Evolutionary conservation across 2,329 filamentous ascomycete species (phyloP).

Genomic region (Neonectria sp.): DNA sequence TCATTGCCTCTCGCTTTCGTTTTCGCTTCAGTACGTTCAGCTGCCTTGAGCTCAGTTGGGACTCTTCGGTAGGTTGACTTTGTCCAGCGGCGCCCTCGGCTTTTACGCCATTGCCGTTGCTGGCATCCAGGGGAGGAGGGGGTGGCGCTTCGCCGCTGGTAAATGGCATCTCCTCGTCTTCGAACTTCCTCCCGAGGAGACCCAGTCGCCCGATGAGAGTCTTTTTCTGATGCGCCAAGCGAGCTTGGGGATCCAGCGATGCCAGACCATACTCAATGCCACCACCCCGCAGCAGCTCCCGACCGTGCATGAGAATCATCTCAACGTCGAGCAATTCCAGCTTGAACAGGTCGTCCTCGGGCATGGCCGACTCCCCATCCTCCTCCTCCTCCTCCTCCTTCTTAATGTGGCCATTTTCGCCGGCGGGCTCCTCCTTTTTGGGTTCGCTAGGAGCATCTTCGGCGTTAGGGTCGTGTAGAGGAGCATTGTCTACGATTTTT

Average conservation of each 20-base stretch:
- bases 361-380: conserved; percentile 59
- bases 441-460: conserved; percentile 69
- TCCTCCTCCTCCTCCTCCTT: conserved; percentile 77
- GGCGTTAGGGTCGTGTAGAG: conserved; percentile 88
- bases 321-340: conserved; percentile 84
- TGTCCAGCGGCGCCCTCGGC: conserved; percentile 57
- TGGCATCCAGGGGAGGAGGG: conserved; percentile 61
- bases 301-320: conserved; percentile 86
- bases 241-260: conserved; percentile 83
- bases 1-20: conserved; percentile 89
- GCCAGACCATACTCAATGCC: conserved; percentile 90
- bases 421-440: conserved; percentile 56
- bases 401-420: conserved; percentile 65
- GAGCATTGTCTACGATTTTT: conserved; percentile 92
- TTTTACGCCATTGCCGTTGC: conserved; percentile 52
- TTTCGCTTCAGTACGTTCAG: conserved; percentile 96
- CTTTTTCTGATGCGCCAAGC: conserved; percentile 91
- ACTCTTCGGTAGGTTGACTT: conserved; percentile 70
- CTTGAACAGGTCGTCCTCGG: conserved; percentile 75
- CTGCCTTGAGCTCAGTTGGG: conserved; percentile 89
- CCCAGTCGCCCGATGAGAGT: conserved; percentile 87
- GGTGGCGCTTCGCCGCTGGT: conserved; percentile 69
- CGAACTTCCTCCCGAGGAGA: conserved; percentile 85
- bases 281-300: conserved; percentile 86
- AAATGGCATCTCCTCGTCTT: conserved; percentile 82